A percentile compares a stretch with the other conserved stretches of the same genome.
phyloP scores from a whole-genome alignment of 768 basidiomycete genomes.

The Tylopilus cervinicoccineus region DNA sequence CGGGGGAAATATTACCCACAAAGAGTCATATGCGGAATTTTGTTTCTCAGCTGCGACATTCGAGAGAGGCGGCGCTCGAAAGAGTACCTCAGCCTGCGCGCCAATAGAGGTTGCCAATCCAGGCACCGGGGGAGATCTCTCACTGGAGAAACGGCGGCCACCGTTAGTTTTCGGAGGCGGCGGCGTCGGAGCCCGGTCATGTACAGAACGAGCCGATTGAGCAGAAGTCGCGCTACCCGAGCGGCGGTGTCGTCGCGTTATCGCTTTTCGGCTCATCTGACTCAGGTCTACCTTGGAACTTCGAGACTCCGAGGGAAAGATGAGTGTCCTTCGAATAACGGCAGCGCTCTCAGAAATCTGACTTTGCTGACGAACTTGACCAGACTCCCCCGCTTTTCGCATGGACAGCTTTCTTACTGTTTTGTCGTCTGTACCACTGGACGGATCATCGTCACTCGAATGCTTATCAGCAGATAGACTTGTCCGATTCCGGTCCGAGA shows the following conservation, averaged over 20 bases:
- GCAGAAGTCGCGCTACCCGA: constrained; percentile 57
- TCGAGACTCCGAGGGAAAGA: constrained; percentile 67
- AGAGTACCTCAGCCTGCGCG: constrained; percentile 34
- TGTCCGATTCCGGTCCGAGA: constrained; percentile 13
- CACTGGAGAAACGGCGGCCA: constrained; percentile 60
- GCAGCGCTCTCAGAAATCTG: constrained; percentile 38
- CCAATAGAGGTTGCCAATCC: constrained; percentile 52
- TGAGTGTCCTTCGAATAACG: constrained; percentile 74
- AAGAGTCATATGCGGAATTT: constrained; percentile 69
- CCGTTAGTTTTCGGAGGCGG: constrained; percentile 63
- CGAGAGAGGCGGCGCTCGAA: constrained; percentile 38
- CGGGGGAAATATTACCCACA: constrained; percentile 47
- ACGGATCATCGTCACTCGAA: constrained; percentile 29
- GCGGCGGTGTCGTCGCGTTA: constrained; percentile 48
- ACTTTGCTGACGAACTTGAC: constrained; percentile 29
- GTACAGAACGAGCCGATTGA: constrained; percentile 66
- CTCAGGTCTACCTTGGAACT: constrained; percentile 54
- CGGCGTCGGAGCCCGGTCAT: constrained; percentile 83
- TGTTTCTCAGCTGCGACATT: constrained; percentile 55
- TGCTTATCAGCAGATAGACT: constrained; percentile 23
- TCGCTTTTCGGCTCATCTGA: constrained; percentile 51
- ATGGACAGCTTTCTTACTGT: constrained; percentile 27
- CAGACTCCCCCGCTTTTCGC: constrained; percentile 21
- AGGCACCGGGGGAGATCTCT: constrained; percentile 67
- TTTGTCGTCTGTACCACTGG: constrained; percentile 25